Evolutionary conservation across 192 early-diverging fungal species (phyloP), one percentile per base, ranked within the genome.

Genomic region (Backusella sp.): DNA sequence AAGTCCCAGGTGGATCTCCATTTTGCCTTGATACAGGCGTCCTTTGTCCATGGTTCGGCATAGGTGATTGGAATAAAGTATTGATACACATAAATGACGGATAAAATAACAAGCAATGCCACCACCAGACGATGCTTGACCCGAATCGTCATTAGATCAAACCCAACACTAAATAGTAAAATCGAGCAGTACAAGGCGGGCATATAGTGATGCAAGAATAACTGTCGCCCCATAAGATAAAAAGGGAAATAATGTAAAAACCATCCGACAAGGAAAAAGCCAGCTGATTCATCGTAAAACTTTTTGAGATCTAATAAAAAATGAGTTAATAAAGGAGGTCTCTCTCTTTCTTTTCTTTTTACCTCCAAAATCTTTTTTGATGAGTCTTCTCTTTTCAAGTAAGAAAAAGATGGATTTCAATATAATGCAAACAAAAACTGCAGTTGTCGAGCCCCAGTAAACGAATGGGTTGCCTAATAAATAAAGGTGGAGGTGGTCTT

Each of bases 151-250:
- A 88, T 77, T 62, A 96, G 79, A 81, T 99, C 96, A 79, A 97
- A 91, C 1, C 90, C 83, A 28, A 89, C 88, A 36, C 91, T 90
- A 68, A 95, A 74, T 8, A 90, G 83, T 26, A 98, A 85, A 68
- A 99, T 89, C 8, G 91, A 86, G 80, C 96, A 93, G 84, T 97
- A 99, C n/a, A 99, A 87, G 15, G 96, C 92, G 6, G 97, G 97
- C 49, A 97, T 90, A 80, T 99, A 99, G 79, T 99, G 97, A 77
- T 99, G 97, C 70, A 98, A 86, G 81, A 98, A 97, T 44, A 96
- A 83, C 82, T 97, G 96, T 66, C 96, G 94, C 12, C 87, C 87
- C 96, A 99, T 97, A 28, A 98, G 78, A 84, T 94, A 96, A 85
- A 99, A 99, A 19, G 97, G 97, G 7, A 93, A 75, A 77, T 94